Evolutionary conservation across 352 stramenopile genomes (phyloP), one percentile per base, ranked within the genome.

Genomic region (Albugo candida): DNA sequence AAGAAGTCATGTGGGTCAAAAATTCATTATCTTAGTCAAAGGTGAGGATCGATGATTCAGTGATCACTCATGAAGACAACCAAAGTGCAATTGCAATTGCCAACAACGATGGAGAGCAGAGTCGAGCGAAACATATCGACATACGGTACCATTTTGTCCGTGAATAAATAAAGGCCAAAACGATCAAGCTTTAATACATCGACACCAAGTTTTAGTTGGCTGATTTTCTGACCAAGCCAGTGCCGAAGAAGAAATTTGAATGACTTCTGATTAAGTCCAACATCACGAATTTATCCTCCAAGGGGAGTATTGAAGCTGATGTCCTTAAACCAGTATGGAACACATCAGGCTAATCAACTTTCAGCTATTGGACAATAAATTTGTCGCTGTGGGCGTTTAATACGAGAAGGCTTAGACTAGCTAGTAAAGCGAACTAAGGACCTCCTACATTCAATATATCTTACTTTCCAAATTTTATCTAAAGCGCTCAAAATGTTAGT

Each of bases 91-190:
- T 61, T 10, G 31, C 52, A 13, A 38, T 53, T 45, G 45, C 51
- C 2, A 39, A 38, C 0, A 42, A 35, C 17, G 24, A 38, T 6
- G 36, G 46, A 20, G 45, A 47, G n/a, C 39, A 47, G n/a, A 19
- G 27, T 6, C 13, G 51, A 0, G 51, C 51, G n/a, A 61, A 61
- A 47, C 55, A 61, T 16, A 54, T 61, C 8, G 55, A 61, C 34
- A 53, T 56, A 5, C 39, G 46, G 0, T 41, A 51, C 27, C 52
- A 61, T n/a, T 58, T 59, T 47, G 46, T 55, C 6, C 48, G 47
- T n/a, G 21, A 61, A 19, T 40, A 48, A 1, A 40, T 50, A 36
- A 41, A 49, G 37, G 44, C 4, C 20, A 47, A 47, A 27, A 35
- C 38, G 4, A 36, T 59, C 41, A 45, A 41, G 13, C 6, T 55